A percentile compares a stretch with the other conserved stretches of the same genome.
phyloP scores from a whole-genome alignment of 495 filamentous ascomycete species.

The Podospora conica region DNA sequence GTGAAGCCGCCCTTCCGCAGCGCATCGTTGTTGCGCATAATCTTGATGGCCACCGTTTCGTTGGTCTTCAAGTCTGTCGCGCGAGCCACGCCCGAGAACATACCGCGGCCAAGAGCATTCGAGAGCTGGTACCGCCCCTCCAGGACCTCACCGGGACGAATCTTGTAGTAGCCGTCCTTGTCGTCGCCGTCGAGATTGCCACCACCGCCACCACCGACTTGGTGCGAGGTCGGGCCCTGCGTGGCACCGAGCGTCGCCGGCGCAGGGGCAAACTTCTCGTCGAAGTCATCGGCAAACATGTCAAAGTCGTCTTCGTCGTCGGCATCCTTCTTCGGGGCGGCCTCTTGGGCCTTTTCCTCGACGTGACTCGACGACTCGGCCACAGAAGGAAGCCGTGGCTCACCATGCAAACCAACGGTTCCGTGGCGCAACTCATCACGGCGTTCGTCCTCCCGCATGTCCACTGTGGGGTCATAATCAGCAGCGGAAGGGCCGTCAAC shows the following conservation, averaged over 20 bases:
- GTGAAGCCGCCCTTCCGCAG: conserved; percentile 91
- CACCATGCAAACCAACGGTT: conserved; percentile 42
- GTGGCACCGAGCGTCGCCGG: conserved; percentile 35
- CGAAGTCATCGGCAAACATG: conserved; percentile 92
- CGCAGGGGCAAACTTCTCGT: conserved; percentile 67
- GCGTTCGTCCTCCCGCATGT: conserved; percentile 83
- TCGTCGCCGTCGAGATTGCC: conserved; percentile 93
- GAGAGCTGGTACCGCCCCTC: conserved; percentile 83
- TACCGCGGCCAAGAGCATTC: conserved; percentile 82
- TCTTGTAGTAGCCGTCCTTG: conserved; percentile 89
- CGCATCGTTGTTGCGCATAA: conserved; percentile 90
- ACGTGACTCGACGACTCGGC: conserved; percentile 17
- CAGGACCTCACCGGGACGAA: conserved; percentile 81
- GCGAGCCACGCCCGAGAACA: conserved; percentile 93
- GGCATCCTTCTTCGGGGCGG: conserved; percentile 35
- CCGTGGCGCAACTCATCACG: conserved; percentile 60
- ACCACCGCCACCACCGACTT: conserved; percentile 49
- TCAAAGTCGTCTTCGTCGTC: conserved; percentile 68
- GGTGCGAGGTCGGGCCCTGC: conserved; percentile 32
- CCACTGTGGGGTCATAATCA: conserved; percentile 88
- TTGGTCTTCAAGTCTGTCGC: conserved; percentile 73
- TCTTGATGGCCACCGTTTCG: conserved; percentile 78
- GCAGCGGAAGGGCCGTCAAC: conserved; percentile 84
- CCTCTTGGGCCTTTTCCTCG: conserved; percentile 24
- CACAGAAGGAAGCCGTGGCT: conserved; percentile 22